Percentiles rank a stretch among this genome's conserved stretches.
These are phyloP conservation scores for Diaporthe humulicola DNA, from an alignment of 2,329 filamentous ascomycete genomes.

Conservation along the genomic window DNA sequence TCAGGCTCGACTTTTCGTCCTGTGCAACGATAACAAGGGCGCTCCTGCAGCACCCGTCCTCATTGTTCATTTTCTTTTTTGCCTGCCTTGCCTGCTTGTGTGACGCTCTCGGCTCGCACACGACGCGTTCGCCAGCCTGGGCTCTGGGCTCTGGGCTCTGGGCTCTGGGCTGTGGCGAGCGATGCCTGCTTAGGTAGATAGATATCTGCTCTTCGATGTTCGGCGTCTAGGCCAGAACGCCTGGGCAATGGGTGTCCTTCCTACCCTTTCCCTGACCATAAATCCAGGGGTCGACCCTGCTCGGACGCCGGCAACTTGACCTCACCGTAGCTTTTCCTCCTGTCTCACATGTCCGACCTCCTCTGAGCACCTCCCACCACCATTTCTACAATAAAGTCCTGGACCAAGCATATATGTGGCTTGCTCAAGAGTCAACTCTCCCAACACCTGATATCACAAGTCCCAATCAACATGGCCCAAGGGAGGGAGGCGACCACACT, in stretches of 20 bases:
- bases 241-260: not conserved
- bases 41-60: not conserved
- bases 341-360: not conserved
- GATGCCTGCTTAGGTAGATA: not conserved
- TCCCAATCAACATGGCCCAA: not conserved
- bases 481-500: not conserved
- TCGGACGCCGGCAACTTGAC: not conserved
- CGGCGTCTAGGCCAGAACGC: not conserved
- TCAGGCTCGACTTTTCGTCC: slow-evolving; percentile 20
- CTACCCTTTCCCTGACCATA: not conserved
- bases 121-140: slow-evolving; percentile 8
- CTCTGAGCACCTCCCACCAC: not conserved
- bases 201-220: not conserved
- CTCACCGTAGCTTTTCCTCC: not conserved
- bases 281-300: slow-evolving; percentile 2
- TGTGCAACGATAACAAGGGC: slow-evolving; percentile 26
- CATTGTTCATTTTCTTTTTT: slow-evolving; percentile 3
- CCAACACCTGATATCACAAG: not conserved
- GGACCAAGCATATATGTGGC: not conserved
- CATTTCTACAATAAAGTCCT: not conserved
- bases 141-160: not conserved
- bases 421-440: not conserved
- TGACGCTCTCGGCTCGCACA: slow-evolving; percentile 5
- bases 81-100: not conserved
- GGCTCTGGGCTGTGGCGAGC: not conserved